Base-by-base conservation (phyloP, 208 protist genomes). In the Angomonas ambiguus region DNA sequence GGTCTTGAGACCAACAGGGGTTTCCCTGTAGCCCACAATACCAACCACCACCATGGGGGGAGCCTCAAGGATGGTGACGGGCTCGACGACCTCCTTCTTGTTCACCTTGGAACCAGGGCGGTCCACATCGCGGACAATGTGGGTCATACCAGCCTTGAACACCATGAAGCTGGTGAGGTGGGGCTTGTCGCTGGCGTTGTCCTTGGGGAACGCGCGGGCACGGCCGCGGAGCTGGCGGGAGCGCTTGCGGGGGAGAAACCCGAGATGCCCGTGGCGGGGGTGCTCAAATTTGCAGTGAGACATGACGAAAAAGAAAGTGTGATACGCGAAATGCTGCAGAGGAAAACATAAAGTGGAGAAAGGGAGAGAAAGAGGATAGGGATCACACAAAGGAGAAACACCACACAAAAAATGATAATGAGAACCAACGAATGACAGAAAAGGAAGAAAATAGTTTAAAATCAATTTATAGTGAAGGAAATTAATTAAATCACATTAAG, bases 121-220 rank as follows among this genome's bases (percentile, higher is more conserved):
- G 77, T 99, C 95, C 51, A 99, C 76, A 35, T 99, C 97, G 77
- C 98, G 96, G 51, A 99, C 92, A 70, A 99, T 96, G 96, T 99
- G 98, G 45, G 98, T 99, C 97, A 98, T 99, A 80, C 98, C 98
- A 55, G 98, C 98, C 95, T 99, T 99, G 96, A 98, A 99, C 74
- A 92, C 98, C 74, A 99, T 89, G 93, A 96, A 96, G 65, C 96
- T 98, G 31, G 98, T 99, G 51, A 99, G 91, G 88, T 99, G 98
- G 42, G 91, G 91, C 66, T 93, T 85, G 82, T 97, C 82, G 11
- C 69, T 81, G 27, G 79, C 61, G 73, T 99, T 87, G 80, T 99
- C 98, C 87, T 97, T 98, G 51, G 96, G 97, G 92, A 98, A 99
- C 38, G 83, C 74, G 64, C 91, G 93, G 27, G 96, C 82, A 67